Evolutionary conservation across 371 early-diverging fungal genomes (phyloP).

Genomic region (Mortierella sp.): DNA sequence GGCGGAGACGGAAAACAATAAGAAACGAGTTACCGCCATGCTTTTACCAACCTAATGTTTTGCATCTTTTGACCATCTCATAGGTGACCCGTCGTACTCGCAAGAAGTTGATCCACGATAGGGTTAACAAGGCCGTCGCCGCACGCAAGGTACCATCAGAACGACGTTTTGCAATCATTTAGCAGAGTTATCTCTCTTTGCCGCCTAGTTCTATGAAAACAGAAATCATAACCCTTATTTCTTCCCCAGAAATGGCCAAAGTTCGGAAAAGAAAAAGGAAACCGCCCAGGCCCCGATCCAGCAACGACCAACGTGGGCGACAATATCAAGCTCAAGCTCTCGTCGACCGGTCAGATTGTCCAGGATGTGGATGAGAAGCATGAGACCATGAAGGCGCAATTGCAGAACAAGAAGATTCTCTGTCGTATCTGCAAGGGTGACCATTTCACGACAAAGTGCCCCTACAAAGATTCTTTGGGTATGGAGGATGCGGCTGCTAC

Average conservation of each 20-base stretch:
- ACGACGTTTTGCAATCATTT: neutral
- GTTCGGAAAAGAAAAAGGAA: conserved; percentile 83
- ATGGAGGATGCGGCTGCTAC: conserved; percentile 62
- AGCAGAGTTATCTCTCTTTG: too few relatives aligned
- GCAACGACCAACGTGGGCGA: conserved; percentile 93
- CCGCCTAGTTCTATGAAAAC: neutral
- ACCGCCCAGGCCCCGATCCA: conserved; percentile 87
- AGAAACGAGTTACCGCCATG: neutral
- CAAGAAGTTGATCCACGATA: conserved; percentile 79
- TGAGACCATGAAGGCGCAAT: conserved; percentile 57
- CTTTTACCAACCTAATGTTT: neutral
- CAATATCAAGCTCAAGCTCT: conserved; percentile 88
- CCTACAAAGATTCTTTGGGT: conserved; percentile 95
- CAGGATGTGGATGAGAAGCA: conserved; percentile 73
- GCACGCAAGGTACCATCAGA: conserved; percentile 74
- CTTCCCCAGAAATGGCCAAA: conserved; percentile 76
- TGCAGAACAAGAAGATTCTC: conserved; percentile 86
- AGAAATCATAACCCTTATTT: neutral
- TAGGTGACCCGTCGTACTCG: conserved; percentile 84
- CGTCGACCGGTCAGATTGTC: conserved; percentile 68
- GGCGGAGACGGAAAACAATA: neutral
- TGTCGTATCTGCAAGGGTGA: conserved; percentile 98
- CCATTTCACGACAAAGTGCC: conserved; percentile 97
- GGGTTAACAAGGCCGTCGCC: conserved; percentile 91
- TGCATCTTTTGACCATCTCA: neutral